phyloP scores from a whole-genome alignment of 2,329 filamentous ascomycete species.

The Sarocladium brachiariae region DNA sequence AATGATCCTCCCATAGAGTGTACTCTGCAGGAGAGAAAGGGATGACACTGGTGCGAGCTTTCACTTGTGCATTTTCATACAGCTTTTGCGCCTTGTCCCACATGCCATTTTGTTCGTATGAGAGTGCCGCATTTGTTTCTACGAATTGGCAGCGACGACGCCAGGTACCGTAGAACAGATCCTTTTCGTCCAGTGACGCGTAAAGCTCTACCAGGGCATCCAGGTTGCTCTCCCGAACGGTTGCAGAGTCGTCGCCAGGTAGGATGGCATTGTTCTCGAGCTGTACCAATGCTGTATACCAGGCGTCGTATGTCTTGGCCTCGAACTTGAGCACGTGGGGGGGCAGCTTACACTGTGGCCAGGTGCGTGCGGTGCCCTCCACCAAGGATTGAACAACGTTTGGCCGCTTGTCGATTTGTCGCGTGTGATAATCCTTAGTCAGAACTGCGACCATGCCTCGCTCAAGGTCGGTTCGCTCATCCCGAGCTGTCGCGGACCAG shows the following conservation, averaged over 20 bases:
- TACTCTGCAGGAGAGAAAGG: conserved; percentile 96
- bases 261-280: conserved; percentile 84
- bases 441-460: conserved; percentile 84
- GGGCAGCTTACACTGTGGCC: conserved; percentile 84
- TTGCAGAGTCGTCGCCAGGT: conserved; percentile 75
- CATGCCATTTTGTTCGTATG: conserved; percentile 97
- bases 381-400: conserved; percentile 93
- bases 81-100: conserved; percentile 98
- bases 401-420: conserved; percentile 89
- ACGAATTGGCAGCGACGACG: conserved; percentile 90
- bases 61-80: conserved; percentile 95
- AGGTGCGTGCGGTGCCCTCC: conserved; percentile 77
- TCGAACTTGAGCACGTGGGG: conserved; percentile 95
- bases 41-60: conserved; percentile 90
- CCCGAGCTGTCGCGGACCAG: conserved; percentile 81
- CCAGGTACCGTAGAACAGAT: conserved; percentile 97
- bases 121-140: conserved; percentile 93
- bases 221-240: conserved; percentile 85
- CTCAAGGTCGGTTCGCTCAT: conserved; percentile 85
- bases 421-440: conserved; percentile 90
- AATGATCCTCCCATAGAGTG: conserved; percentile 99
- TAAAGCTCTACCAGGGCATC: conserved; percentile 96
- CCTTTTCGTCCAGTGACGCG: conserved; percentile 83
- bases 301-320: conserved; percentile 88
- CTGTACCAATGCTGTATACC: conserved; percentile 90